These are phyloP conservation scores for Moesziomyces antarcticus DNA, from an alignment of 1,284 basidiomycete genomes.

Conservation along the genomic window DNA sequence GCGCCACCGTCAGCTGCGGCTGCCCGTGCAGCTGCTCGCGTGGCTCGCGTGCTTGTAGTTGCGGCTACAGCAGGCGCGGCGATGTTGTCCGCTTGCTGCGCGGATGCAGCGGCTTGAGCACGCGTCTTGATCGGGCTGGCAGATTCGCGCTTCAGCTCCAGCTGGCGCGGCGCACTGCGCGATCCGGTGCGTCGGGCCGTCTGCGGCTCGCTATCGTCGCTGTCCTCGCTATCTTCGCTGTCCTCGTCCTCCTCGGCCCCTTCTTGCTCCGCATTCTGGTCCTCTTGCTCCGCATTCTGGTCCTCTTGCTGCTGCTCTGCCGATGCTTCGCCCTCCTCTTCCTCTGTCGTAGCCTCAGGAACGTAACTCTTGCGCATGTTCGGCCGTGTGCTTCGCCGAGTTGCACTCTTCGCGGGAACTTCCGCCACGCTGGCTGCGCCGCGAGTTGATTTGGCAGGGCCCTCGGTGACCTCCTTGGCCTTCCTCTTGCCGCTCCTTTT, in stretches of 20 bases:
- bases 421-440: neutral
- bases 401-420: neutral
- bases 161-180: constrained; percentile 13
- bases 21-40: constrained; percentile 5
- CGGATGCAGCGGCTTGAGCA: neutral
- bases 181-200: constrained; percentile 16
- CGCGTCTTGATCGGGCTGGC: constrained; percentile 24
- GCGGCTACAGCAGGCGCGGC: neutral
- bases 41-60: neutral
- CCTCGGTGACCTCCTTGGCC: constrained; percentile 5
- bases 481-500: constrained; percentile 5
- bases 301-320: no score
- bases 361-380: no score
- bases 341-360: no score
- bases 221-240: neutral
- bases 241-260: neutral
- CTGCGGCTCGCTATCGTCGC: constrained; percentile 8
- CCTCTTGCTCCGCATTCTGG: no score
- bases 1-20: constrained; percentile 1
- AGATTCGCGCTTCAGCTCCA: constrained; percentile 25
- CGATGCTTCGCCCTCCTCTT: no score
- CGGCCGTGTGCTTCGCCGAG: no score
- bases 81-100: neutral
- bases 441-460: no score
- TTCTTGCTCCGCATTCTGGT: no score